Conservation (phyloP, 352 stramenopile species). For the Phytopythium boreale region DNA sequence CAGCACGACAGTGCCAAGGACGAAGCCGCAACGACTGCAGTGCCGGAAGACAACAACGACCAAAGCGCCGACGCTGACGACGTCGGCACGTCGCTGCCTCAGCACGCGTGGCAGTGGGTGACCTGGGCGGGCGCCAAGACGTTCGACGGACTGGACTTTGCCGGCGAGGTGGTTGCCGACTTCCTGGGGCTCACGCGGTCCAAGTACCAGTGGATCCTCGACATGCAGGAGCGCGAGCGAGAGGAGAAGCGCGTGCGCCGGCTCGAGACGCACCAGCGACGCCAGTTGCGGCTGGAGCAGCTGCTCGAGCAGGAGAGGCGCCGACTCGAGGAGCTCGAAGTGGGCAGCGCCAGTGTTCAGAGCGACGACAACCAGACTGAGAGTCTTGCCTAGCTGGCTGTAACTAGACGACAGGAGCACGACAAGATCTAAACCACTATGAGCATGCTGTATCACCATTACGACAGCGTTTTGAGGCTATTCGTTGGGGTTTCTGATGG, state of each 20-base stretch:
- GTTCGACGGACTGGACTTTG: constrained; percentile 74
- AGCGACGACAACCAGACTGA: not conserved
- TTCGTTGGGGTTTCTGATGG: not conserved
- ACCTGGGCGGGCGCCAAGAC: constrained; percentile 63
- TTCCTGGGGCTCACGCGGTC: constrained; percentile 82
- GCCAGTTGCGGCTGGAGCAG: constrained; percentile 62
- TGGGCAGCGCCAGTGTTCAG: constrained; percentile 2
- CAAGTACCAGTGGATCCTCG: constrained; percentile 84
- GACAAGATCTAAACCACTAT: not conserved
- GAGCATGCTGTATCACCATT: not conserved
- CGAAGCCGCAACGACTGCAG: not conserved
- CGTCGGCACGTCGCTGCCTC: constrained; percentile 7
- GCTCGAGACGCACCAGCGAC: constrained; percentile 57
- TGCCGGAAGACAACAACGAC: not conserved
- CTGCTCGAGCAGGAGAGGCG: constrained; percentile 63
- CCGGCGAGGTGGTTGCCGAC: constrained; percentile 71
- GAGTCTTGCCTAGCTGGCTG: not conserved
- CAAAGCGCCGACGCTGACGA: not conserved
- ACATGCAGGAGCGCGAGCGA: constrained; percentile 65
- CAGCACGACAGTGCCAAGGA: not conserved
- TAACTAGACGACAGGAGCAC: not conserved
- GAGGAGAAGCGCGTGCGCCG: constrained; percentile 55
- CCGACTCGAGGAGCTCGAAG: constrained; percentile 67
- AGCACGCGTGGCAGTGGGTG: constrained; percentile 58
- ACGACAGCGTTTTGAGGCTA: not conserved